Base-by-base conservation (phyloP, 2,329 filamentous ascomycete genomes). In the Fusarium sp. region DNA sequence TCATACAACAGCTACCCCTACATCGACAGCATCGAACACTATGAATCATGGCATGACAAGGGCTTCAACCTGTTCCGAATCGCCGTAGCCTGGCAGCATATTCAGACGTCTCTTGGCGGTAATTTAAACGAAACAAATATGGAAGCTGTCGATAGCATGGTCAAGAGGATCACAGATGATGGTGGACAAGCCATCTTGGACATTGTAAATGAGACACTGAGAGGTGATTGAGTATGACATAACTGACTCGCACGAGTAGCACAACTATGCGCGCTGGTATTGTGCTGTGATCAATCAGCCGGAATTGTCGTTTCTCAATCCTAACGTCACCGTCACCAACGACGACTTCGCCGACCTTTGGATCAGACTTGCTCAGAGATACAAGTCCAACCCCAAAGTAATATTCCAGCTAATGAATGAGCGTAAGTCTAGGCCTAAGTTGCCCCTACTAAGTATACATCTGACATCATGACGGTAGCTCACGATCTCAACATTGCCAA, bases 371-470 rank as follows among this genome's bases (percentile, higher is more conserved):
- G n/a, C 43, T 1, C 20, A 49, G n/a, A 33, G 51, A 15, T 54
- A 37, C n/a, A 54, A 49, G 9, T 27, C n/a, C 3, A 49, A 54
- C 5, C 30, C 43, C 7, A 54, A 11, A 4, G 43, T 54, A 1
- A 54, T 54, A 1, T 54, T 54, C 4, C 51, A 54, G 20, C 22
- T 54, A 2, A 54, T 54, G 51, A 54, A 54, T 22, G 51, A 54
- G 13, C 43, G 51, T 54, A 20, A 1, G 51, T 30, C 7, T 25
- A 2, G 5, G 4, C 27, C 27, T 4, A 30, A 30, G 6, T 13
- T 2, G 25, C 25, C 10, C 27, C 4, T 10, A 13, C 4, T 30
- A 30, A 30, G 10, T 30, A 30, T 30, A 5, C 27, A 46, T 33
- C 20, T 53, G 13, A 53, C 14, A 35, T 17, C 1, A 10, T 2